These are phyloP conservation scores for Penicillium sp. DNA, from an alignment of 2,329 filamentous ascomycete species.

Conservation along the genomic window DNA sequence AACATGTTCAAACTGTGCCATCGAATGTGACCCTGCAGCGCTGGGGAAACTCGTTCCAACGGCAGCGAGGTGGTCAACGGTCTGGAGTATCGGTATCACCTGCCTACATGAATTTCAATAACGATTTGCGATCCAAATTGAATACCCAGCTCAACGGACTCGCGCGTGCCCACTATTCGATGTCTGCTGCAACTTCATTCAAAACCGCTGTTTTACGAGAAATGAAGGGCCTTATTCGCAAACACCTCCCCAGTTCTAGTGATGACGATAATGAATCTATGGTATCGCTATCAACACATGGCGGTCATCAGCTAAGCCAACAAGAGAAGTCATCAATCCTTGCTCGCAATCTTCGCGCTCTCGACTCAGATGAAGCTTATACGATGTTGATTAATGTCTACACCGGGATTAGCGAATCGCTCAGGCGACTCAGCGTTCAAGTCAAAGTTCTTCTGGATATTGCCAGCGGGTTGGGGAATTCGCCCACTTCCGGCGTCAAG, in stretches of 20 bases:
- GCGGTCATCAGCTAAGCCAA: conserved; percentile 67
- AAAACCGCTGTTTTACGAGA: conserved; percentile 82
- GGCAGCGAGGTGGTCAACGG: conserved; percentile 66
- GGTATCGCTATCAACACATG: conserved; percentile 77
- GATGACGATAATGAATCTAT: conserved; percentile 93
- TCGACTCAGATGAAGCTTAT: conserved; percentile 83
- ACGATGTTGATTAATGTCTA: conserved; percentile 80
- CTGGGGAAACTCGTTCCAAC: conserved; percentile 76
- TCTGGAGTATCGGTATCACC: conserved; percentile 70
- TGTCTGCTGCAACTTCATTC: conserved; percentile 77
- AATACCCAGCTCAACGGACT: conserved; percentile 72
- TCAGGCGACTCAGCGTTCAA: conserved; percentile 82
- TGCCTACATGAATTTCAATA: conserved; percentile 72
- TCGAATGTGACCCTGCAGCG: conserved; percentile 72
- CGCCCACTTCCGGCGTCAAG: conserved; percentile 40
- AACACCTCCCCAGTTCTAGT: conserved; percentile 83
- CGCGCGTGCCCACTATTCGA: conserved; percentile 76
- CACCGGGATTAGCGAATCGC: conserved; percentile 79
- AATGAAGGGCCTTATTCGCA: conserved; percentile 79
- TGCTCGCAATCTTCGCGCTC: conserved; percentile 79
- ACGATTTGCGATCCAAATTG: conserved; percentile 69
- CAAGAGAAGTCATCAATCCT: conserved; percentile 88
- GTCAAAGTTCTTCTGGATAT: conserved; percentile 94
- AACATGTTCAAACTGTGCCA: conserved; percentile 75
- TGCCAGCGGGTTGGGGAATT: conserved; percentile 61